Base-by-base conservation (phyloP, 306 rosid genomes). In the Quillaja saponaria region DNA sequence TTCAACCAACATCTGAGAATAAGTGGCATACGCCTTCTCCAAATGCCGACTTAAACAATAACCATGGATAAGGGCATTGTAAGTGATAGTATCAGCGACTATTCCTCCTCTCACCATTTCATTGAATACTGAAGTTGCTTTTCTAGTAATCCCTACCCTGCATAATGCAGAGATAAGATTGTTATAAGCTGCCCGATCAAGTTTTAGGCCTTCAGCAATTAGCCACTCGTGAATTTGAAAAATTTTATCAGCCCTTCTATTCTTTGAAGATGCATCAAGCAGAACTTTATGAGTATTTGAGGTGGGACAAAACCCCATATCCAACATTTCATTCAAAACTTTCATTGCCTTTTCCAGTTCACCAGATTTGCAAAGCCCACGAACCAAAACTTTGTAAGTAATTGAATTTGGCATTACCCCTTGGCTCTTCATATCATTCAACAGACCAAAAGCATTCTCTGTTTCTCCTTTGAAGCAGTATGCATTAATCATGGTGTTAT, bases 111-210 rank as follows among this genome's bases (percentile, higher is more conserved):
- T 42, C 38, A 15, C 69, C 96, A 92, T 89, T 63, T 82, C 94
- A 41, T 58, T 54, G 63, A 84, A 69, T 34, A 88, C 94, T 25
- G 61, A 61, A 67, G 88, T 76, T 47, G 96, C 99, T 74, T 68
- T 86, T 56, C 13, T 76, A 14, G 95, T 89, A 95, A 92, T 92
- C 62, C 96, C 96, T 39, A 84, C 64, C 69, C 84, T 81, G 82
- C 99, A 86, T 16, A 92, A 67, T 49, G 74, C 76, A 51, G 73
- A 66, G 28, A 92, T 86, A 64, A 92, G 90, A 61, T 69, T 78
- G 67, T 84, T 85, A 67, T 82, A 92, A 51, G 83, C 86, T 13
- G 68, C 78, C 61, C 0, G 76, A 81, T 80, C 62, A 7, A 81
- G 89, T 64, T 69, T 63, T 60, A 92, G 87, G 58, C 95, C 95